These are phyloP conservation scores for Xanthoparmelia taractica DNA, from an alignment of 495 filamentous ascomycete genomes.

Conservation along the genomic window DNA sequence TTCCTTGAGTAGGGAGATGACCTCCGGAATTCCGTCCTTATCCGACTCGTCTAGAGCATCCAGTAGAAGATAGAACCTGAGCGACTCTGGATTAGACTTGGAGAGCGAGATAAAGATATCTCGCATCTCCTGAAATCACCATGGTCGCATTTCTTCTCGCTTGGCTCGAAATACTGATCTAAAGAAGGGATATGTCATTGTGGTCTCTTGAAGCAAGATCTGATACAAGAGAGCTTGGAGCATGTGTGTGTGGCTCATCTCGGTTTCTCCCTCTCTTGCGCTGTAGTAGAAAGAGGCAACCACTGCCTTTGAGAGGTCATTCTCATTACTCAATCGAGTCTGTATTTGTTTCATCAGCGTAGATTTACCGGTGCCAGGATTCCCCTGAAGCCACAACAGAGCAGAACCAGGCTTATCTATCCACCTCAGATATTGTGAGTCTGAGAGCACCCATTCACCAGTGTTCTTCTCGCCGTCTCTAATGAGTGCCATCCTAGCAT, in stretches of 20 bases:
- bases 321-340: neutral
- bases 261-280: neutral
- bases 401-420: neutral
- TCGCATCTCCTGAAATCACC: neutral
- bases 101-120: neutral
- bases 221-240: neutral
- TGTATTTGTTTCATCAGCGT: neutral
- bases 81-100: neutral
- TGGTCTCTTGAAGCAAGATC: neutral
- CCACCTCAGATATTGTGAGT: neutral
- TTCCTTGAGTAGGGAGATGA: neutral
- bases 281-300: neutral
- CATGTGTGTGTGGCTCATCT: neutral
- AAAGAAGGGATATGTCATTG: neutral
- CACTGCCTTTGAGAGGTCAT: neutral
- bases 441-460: neutral
- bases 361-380: neutral
- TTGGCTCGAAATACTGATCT: neutral
- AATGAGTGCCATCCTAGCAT: neutral
- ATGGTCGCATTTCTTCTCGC: neutral
- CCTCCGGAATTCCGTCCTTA: neutral
- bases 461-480: neutral
- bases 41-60: neutral
- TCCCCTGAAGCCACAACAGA: neutral
- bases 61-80: neutral